Evolutionary conservation across 1,139 yeast species (phyloP), one percentile per base, ranked within the genome.

Genomic region (Meyerozyma sp.): DNA sequence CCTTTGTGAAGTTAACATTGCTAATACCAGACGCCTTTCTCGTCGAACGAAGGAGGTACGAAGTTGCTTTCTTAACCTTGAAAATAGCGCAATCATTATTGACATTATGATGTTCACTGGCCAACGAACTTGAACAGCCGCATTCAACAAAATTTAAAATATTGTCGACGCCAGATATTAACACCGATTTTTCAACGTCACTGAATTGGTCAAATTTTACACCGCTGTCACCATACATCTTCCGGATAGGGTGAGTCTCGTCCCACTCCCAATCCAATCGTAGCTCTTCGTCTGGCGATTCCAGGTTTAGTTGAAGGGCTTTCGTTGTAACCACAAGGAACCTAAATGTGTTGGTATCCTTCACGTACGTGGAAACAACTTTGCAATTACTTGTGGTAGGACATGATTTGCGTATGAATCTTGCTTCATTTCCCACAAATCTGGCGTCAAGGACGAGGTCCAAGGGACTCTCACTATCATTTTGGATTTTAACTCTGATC

Each of bases 201-300:
- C 66, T 54, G 38, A 83, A 58, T 39, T 66, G 73, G 42, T 79
- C 83, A 57, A 78, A 77, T 49, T 70, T 70, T 16, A 57, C 43
- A 3, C 57, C 57, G 10, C 16, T 40, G 64, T 72, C 29, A 47
- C 58, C 34, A 18, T 75, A 70, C 46, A 86, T 62, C 50, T 73
- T 73, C 45, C 68, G 66, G 32, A 88, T 85, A 2, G 97, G 96
- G 58, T 90, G 96, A 10, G 65, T 54, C 5, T 64, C 58, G 58
- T 90, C 96, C 96, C 96, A 91, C 49, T 84, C 88, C 98, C 98
- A 91, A 1, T 79, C 79, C 21, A 88, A 65, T 1, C 94, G 75
- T 32, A 91, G 65, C 59, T 91, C 97, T 35, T 79, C 75, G 11
- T 63, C 68, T 5, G 49, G 35, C 6, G 50, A 47, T 5, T 62